A percentile compares a stretch with the other conserved stretches of the same genome.
Evolutionary conservation across 192 early-diverging fungal species (phyloP).

Genomic region (Backusella mclennaniae): DNA sequence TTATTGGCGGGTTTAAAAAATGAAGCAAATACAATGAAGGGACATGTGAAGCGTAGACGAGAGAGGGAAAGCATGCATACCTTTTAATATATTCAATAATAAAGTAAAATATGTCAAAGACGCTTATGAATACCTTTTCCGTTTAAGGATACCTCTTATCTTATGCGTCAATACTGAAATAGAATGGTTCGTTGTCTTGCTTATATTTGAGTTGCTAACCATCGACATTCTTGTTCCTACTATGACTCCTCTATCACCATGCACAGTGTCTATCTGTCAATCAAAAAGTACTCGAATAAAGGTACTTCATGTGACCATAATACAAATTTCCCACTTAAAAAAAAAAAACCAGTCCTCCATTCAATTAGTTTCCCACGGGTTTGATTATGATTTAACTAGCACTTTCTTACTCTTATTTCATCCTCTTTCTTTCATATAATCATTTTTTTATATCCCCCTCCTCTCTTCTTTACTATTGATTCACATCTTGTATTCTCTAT

Average conservation of each 20-base stretch:
- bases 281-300: neutral
- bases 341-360: neutral
- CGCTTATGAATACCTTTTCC: no score
- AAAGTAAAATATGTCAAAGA: neutral
- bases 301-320: neutral
- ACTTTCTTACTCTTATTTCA: neutral
- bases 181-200: no score
- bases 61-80: conserved; percentile 12
- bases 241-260: no score
- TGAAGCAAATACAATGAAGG: neutral
- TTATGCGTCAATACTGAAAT: no score
- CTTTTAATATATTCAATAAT: neutral
- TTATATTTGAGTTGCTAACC: no score
- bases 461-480: neutral
- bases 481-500: neutral
- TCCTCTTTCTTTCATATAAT: neutral
- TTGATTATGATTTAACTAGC: neutral
- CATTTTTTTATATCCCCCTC: neutral
- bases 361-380: neutral
- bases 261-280: neutral
- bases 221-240: no score
- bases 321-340: neutral
- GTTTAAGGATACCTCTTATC: no score
- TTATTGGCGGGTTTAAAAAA: neutral
- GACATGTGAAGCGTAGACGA: neutral